Percentiles rank a stretch among this genome's conserved stretches.
Conservation (phyloP, 352 stramenopile genomes). For the Phytopythium mirpurense region DNA sequence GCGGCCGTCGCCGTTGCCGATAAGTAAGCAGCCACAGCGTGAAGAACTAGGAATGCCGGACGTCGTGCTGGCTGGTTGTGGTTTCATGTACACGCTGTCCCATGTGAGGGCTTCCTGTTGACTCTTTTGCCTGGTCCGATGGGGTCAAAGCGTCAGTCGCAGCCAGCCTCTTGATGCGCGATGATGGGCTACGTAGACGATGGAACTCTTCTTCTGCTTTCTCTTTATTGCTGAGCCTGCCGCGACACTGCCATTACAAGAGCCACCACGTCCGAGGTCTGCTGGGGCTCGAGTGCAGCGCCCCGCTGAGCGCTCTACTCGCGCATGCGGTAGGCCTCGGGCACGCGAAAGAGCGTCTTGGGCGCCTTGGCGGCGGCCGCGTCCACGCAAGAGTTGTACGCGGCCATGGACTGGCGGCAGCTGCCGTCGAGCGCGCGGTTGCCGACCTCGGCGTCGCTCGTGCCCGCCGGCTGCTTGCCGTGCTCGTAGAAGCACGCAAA, state of each 20-base stretch:
- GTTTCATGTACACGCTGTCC: too few species aligned
- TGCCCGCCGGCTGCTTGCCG: constrained; percentile 59
- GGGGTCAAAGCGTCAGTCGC: too few species aligned
- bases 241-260: too few species aligned
- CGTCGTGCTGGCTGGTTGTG: background rate
- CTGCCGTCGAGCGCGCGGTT: constrained; percentile 46
- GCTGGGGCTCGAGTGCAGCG: too few species aligned
- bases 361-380: constrained; percentile 38
- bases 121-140: too few species aligned
- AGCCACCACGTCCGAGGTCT: too few species aligned
- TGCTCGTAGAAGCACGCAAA: constrained; percentile 82
- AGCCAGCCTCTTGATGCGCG: too few species aligned
- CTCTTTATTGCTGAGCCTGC: too few species aligned
- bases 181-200: too few species aligned
- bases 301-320: too few species aligned
- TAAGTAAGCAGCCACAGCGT: constrained; percentile 3
- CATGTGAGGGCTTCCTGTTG: too few species aligned
- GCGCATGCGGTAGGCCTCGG: constrained; percentile 71
- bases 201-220: too few species aligned
- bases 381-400: constrained; percentile 79
- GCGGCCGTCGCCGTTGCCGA: constrained; percentile 3
- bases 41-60: background rate
- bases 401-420: constrained; percentile 48
- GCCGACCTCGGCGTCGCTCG: constrained; percentile 53
- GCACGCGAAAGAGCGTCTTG: constrained; percentile 78